A percentile compares a stretch with the other conserved stretches of the same genome.
Conservation (phyloP, 306 rosid species). For the Argentina anserina region DNA sequence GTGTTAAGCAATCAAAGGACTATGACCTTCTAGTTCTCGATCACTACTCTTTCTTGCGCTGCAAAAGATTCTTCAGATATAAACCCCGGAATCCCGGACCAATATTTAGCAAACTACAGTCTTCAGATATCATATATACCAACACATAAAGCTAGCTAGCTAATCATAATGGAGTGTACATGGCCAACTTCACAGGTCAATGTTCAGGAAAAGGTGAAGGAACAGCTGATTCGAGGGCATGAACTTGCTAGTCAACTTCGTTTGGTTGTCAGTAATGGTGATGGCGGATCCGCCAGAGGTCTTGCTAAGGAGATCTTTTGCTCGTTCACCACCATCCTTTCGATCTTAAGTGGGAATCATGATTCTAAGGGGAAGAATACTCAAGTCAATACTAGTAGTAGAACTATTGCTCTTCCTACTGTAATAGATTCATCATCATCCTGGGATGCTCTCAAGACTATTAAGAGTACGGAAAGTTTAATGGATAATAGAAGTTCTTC, state of each 20-base stretch:
- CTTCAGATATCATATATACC: not conserved
- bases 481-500: conserved; percentile 43
- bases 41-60: not conserved
- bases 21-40: not conserved
- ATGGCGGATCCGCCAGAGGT: conserved; percentile 15
- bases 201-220: conserved; percentile 14
- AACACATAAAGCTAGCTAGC: not conserved
- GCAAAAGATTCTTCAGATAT: not conserved
- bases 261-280: not conserved
- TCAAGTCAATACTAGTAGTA: not conserved
- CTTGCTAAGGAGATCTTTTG: conserved; percentile 29
- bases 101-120: not conserved
- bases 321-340: conserved; percentile 39
- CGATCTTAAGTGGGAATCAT: conserved; percentile 17
- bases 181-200: not conserved
- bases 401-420: not conserved
- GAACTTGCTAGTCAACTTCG: conserved; percentile 33
- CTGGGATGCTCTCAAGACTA: conserved; percentile 25
- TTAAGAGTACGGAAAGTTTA: conserved; percentile 16
- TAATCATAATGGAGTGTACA: not conserved
- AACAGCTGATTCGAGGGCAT: conserved; percentile 44
- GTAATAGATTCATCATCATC: not conserved
- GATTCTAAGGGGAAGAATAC: not conserved
- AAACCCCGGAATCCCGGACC: too few species aligned
- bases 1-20: not conserved